These are phyloP conservation scores for Neoscytalidium dimidiatum DNA, from an alignment of 2,329 filamentous ascomycete species.

Conservation along the genomic window DNA sequence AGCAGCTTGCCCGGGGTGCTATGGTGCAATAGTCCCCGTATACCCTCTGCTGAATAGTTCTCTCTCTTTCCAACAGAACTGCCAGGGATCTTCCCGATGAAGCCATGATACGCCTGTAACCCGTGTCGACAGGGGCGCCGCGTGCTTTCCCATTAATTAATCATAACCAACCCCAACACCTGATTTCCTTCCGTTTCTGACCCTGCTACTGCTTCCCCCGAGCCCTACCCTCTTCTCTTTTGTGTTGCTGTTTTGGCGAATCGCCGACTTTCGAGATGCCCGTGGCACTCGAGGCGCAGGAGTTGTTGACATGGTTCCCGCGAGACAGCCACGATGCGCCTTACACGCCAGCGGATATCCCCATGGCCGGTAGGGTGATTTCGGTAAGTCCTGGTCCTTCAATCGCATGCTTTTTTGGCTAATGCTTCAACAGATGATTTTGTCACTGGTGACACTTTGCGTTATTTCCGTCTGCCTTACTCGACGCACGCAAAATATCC, in stretches of 20 bases:
- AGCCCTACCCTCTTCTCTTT: background rate
- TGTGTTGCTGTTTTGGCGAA: background rate
- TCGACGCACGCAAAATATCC: background rate
- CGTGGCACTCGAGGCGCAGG: background rate
- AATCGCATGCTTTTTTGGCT: constrained; percentile 14
- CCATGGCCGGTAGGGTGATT: constrained; percentile 26
- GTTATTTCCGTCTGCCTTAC: background rate
- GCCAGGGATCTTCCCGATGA: background rate
- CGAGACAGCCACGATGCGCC: background rate
- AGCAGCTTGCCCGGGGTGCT: background rate
- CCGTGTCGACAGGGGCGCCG: background rate
- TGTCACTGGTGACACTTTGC: constrained; percentile 6
- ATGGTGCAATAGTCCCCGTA: background rate
- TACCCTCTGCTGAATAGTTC: background rate
- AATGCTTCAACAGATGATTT: background rate
- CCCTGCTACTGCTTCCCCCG: background rate
- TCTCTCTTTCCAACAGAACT: background rate
- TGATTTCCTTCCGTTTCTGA: background rate
- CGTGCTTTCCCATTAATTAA: background rate
- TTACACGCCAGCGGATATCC: constrained; percentile 25
- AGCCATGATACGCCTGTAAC: background rate
- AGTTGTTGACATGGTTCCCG: background rate
- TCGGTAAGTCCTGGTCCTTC: constrained; percentile 25
- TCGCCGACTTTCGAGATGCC: background rate
- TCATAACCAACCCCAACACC: background rate